These are phyloP conservation scores for Blastobotrys peoriensis DNA, from an alignment of 805 yeast genomes.

Conservation along the genomic window DNA sequence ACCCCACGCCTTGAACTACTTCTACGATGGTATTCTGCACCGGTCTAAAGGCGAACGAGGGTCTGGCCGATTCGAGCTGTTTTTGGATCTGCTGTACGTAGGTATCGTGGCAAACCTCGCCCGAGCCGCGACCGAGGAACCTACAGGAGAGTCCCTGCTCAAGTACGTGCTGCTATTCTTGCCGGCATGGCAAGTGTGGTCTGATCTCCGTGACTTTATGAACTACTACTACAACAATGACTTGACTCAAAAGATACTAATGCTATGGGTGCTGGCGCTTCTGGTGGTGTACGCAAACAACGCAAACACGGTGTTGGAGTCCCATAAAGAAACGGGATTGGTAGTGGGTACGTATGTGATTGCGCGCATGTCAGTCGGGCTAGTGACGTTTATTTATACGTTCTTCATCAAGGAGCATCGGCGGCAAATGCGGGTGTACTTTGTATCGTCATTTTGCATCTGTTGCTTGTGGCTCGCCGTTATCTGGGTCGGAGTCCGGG, in stretches of 20 bases:
- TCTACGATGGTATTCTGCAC: constrained; percentile 49
- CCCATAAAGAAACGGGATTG: constrained; percentile 33
- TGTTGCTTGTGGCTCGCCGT: constrained; percentile 46
- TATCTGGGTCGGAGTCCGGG: constrained; percentile 42
- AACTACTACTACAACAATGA: constrained; percentile 60
- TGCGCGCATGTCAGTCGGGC: constrained; percentile 38
- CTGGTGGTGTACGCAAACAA: constrained; percentile 49
- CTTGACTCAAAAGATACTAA: constrained; percentile 45
- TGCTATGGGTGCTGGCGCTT: constrained; percentile 47
- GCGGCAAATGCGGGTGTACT: constrained; percentile 42
- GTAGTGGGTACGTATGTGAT: constrained; percentile 45
- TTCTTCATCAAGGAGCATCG: constrained; percentile 40
- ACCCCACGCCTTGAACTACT: constrained; percentile 58
- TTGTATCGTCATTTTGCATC: constrained; percentile 30
- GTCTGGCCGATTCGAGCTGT: constrained; percentile 49
- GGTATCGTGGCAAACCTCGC: constrained; percentile 60
- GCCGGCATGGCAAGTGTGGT: constrained; percentile 62
- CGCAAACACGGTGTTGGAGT: constrained; percentile 35
- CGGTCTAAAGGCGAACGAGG: constrained; percentile 52
- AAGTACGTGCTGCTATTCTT: constrained; percentile 46
- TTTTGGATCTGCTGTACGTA: constrained; percentile 57
- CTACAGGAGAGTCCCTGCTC: constrained; percentile 42
- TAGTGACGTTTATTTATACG: constrained; percentile 36
- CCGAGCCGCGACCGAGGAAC: constrained; percentile 44
- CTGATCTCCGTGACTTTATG: constrained; percentile 57